These are phyloP conservation scores for Pouteria glomerata DNA, from an alignment of 148 eudicot genomes.

Conservation along the genomic window DNA sequence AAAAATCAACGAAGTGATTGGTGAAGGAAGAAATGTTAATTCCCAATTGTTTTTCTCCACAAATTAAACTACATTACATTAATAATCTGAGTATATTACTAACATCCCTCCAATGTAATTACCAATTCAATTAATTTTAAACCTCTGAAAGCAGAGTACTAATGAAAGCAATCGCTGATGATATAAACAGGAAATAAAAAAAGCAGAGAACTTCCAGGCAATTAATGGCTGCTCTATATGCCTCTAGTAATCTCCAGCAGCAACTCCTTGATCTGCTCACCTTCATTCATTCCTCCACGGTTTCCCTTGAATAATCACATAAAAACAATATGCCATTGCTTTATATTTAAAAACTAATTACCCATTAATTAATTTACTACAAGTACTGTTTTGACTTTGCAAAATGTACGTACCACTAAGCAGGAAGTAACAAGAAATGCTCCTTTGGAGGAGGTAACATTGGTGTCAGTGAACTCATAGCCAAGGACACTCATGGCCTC, in stretches of 20 bases:
- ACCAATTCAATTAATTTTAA: neutral
- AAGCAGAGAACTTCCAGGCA: neutral
- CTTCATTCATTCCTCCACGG: constrained; percentile 21
- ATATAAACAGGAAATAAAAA: neutral
- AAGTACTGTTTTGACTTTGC: neutral
- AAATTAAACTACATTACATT: too few relatives aligned
- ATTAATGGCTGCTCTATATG: constrained; percentile 11
- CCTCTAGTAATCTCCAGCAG: constrained; percentile 31
- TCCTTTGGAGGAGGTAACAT: constrained; percentile 52
- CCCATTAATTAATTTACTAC: neutral
- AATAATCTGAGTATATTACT: too few relatives aligned
- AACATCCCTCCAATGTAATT: neutral
- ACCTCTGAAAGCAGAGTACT: neutral
- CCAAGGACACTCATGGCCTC: constrained; percentile 58
- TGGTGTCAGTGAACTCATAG: constrained; percentile 47
- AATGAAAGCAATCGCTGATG: neutral
- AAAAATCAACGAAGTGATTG: too few relatives aligned
- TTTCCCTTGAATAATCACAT: constrained; percentile 8
- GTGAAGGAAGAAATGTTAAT: too few relatives aligned
- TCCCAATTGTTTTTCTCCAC: too few relatives aligned
- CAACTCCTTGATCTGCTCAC: constrained; percentile 33
- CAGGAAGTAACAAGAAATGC: constrained; percentile 57
- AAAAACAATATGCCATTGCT: too few relatives aligned
- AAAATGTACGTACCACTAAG: constrained; percentile 42
- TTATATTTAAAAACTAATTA: neutral